Percentiles rank a stretch among this genome's conserved stretches.
Conservation (phyloP, 1,139 yeast genomes). For the Torulaspora pretoriensis region DNA sequence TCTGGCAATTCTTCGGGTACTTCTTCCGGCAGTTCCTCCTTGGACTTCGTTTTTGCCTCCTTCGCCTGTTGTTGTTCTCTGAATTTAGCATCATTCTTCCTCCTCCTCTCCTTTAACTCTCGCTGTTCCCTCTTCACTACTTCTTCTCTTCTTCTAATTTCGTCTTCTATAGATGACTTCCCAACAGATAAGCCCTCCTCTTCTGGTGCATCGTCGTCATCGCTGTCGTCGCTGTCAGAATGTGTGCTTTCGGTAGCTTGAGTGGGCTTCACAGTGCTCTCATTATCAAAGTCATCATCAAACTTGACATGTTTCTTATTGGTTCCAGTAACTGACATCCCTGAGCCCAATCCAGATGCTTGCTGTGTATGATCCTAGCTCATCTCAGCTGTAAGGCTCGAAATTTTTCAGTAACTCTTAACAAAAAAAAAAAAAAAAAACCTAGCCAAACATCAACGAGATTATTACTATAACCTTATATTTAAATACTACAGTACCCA, state of each 20-base stretch:
- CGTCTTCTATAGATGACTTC: conserved; percentile 35
- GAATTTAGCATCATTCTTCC: conserved; percentile 45
- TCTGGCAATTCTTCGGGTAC: conserved; percentile 31
- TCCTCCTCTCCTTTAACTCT: conserved; percentile 47
- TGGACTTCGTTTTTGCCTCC: conserved; percentile 37
- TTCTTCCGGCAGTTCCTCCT: conserved; percentile 20
- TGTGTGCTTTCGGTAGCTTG: conserved; percentile 4
- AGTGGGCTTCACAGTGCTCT: conserved; percentile 15
- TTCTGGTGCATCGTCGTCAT: conserved; percentile 39
- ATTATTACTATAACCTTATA: neutral
- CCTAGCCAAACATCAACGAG: neutral
- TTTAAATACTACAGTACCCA: conserved; percentile 49
- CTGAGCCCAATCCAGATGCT: neutral
- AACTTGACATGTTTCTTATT: conserved; percentile 22
- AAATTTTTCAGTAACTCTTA: conserved; percentile 8
- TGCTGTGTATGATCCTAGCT: neutral
- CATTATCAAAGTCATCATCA: conserved; percentile 19
- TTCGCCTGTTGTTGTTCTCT: conserved; percentile 42
- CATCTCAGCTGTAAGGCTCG: conserved; percentile 6
- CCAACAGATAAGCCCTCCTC: conserved; percentile 37
- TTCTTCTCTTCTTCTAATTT: conserved; percentile 39
- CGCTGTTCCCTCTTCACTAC: conserved; percentile 39
- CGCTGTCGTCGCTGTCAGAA: conserved; percentile 20
- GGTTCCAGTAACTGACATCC: conserved; percentile 7
- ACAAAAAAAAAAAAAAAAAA: neutral